Evolutionary conservation across 2,329 filamentous ascomycete genomes (phyloP).

Genomic region (Xylariales sp.): DNA sequence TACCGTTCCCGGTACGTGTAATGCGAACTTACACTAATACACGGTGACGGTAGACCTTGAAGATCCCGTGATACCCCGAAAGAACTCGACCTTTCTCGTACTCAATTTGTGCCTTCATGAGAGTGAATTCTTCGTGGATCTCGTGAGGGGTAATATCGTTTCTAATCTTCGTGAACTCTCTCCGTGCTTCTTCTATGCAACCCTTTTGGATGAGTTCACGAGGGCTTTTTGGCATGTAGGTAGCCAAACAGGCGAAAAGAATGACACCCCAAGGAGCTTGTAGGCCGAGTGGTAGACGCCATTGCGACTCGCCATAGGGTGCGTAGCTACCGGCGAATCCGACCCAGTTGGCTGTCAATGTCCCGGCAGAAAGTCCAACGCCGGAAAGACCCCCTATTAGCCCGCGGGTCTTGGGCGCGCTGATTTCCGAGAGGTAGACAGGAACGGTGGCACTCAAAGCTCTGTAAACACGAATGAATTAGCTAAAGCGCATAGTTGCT

Average conservation of each 20-base stretch:
- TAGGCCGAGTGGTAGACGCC: constrained; percentile 65
- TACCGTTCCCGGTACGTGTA: neutral
- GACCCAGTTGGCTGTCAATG: constrained; percentile 68
- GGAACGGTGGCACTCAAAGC: constrained; percentile 64
- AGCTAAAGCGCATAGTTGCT: neutral
- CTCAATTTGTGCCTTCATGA: constrained; percentile 66
- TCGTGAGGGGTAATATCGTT: constrained; percentile 58
- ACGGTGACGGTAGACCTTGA: constrained; percentile 61
- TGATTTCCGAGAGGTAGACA: constrained; percentile 67
- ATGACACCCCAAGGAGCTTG: constrained; percentile 68
- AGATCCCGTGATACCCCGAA: constrained; percentile 63
- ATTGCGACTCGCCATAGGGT: constrained; percentile 63
- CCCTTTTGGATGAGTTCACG: constrained; percentile 63
- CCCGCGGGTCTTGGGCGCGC: constrained; percentile 60
- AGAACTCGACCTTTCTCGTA: constrained; percentile 69
- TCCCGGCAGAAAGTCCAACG: constrained; percentile 66
- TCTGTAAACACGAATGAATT: constrained; percentile 16
- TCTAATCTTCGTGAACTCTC: constrained; percentile 61
- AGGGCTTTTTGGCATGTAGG: constrained; percentile 68
- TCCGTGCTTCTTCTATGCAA: constrained; percentile 59
- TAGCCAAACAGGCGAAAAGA: constrained; percentile 63
- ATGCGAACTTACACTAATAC: constrained; percentile 54
- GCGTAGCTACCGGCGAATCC: constrained; percentile 66
- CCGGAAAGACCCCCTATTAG: constrained; percentile 65
- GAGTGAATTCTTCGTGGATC: constrained; percentile 61